phyloP scores from a whole-genome alignment of 2,329 filamentous ascomycete genomes.

The Colletotrichum musicola region DNA sequence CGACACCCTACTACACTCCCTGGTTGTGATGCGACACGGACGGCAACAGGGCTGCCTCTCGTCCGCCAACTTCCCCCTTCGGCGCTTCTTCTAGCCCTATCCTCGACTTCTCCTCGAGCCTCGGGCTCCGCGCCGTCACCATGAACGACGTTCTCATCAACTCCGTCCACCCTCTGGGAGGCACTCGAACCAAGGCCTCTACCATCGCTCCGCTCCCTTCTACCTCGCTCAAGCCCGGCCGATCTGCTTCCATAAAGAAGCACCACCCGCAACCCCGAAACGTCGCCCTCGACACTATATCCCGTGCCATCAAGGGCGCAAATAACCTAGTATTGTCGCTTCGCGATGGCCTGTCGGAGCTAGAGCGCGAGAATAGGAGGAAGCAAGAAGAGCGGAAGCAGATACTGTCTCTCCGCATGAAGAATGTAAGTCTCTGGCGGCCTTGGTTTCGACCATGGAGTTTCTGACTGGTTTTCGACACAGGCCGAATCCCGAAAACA shows the following conservation, averaged over 20 bases:
- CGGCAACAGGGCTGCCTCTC: slow-evolving; percentile 29
- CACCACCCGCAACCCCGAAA: slow-evolving; percentile 23
- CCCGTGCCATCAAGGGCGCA: slow-evolving; percentile 53
- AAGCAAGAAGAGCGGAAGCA: slow-evolving; percentile 71
- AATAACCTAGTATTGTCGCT: slow-evolving; percentile 59
- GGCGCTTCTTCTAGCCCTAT: not conserved
- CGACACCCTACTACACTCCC: slow-evolving; percentile 9
- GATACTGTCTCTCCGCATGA: slow-evolving; percentile 73
- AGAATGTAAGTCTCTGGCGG: slow-evolving; percentile 65
- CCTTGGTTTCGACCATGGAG: too few relatives aligned
- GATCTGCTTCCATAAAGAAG: slow-evolving; percentile 31
- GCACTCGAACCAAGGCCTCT: slow-evolving; percentile 28
- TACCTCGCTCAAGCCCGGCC: slow-evolving; percentile 27
- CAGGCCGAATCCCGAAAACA: slow-evolving; percentile 77
- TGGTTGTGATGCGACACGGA: slow-evolving; percentile 37
- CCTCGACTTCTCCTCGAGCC: not conserved
- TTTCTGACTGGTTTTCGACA: slow-evolving; percentile 10
- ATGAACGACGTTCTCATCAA: slow-evolving; percentile 41
- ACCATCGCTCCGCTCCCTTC: slow-evolving; percentile 3
- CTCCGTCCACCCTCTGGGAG: slow-evolving; percentile 31
- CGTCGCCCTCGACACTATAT: slow-evolving; percentile 39
- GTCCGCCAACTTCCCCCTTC: slow-evolving; percentile 6
- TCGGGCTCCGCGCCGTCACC: not conserved
- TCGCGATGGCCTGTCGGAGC: slow-evolving; percentile 64
- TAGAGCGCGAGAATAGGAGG: slow-evolving; percentile 61